These are phyloP conservation scores for Pueraria montana DNA, from an alignment of 306 rosid genomes.

Conservation along the genomic window DNA sequence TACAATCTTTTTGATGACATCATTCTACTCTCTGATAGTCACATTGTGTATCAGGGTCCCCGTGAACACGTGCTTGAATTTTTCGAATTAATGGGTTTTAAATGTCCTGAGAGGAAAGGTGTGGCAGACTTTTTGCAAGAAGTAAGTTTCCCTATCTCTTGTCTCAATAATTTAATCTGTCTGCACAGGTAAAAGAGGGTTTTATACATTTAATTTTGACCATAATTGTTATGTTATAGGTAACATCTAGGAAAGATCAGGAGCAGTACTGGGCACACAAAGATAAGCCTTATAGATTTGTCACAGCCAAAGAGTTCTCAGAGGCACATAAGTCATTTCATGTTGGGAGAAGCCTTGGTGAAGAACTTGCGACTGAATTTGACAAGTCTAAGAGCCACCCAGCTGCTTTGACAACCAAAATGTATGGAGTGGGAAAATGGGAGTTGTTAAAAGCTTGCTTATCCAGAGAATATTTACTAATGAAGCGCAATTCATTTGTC, in stretches of 20 bases:
- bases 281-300: constrained; percentile 63
- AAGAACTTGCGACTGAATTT: constrained; percentile 60
- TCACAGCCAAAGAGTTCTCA: constrained; percentile 59
- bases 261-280: constrained; percentile 65
- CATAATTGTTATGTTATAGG: constrained; percentile 47
- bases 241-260: constrained; percentile 75
- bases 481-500: constrained; percentile 76
- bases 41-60: constrained; percentile 73
- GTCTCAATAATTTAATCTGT: background rate
- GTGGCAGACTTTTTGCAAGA: constrained; percentile 77
- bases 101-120: constrained; percentile 71
- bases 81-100: constrained; percentile 61
- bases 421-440: constrained; percentile 58
- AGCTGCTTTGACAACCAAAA: constrained; percentile 62
- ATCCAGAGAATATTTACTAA: constrained; percentile 68
- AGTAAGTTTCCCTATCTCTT: constrained; percentile 47
- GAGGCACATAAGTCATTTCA: constrained; percentile 59
- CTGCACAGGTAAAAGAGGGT: background rate
- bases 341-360: constrained; percentile 51
- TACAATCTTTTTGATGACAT: constrained; percentile 75
- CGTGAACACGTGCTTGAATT: constrained; percentile 62
- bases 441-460: constrained; percentile 68
- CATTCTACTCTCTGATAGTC: constrained; percentile 68
- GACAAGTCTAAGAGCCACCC: constrained; percentile 72
- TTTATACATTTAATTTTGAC: constrained; percentile 22